phyloP scores from a whole-genome alignment of 768 basidiomycete species.

The Leccinum variicolor region DNA sequence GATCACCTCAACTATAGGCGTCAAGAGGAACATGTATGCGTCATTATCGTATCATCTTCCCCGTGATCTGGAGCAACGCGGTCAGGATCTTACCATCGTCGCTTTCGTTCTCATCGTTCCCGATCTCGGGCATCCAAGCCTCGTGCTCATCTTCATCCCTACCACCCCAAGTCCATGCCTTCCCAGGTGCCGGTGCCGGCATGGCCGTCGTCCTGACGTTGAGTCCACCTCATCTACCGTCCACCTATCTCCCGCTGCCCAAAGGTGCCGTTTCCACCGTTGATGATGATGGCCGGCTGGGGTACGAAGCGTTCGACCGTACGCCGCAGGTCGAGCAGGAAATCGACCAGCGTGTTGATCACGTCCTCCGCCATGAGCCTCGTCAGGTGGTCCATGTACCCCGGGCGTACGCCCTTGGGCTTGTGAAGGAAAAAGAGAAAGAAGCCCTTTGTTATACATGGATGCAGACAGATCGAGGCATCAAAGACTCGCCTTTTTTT shows the following conservation, averaged over 20 bases:
- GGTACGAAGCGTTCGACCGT: constrained; percentile 67
- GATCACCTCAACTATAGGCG: too few species aligned
- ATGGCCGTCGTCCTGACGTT: constrained; percentile 30
- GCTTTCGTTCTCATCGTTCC: too few species aligned
- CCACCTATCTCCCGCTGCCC: constrained; percentile 43
- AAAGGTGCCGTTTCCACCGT: too few species aligned
- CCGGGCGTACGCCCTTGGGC: constrained; percentile 76
- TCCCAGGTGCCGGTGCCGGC: neutral
- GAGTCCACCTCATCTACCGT: constrained; percentile 65
- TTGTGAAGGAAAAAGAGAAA: constrained; percentile 27
- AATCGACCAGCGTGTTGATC: constrained; percentile 82
- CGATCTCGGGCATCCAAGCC: too few species aligned
- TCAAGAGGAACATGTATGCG: too few species aligned
- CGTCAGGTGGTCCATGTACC: constrained; percentile 96
- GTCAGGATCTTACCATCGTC: too few species aligned
- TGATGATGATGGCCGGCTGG: constrained; percentile 53
- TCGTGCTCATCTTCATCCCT: too few species aligned
- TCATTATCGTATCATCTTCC: too few species aligned
- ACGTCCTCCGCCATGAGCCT: constrained; percentile 89
- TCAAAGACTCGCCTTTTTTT: constrained; percentile 58
- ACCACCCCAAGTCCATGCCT: too few species aligned
- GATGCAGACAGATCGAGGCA: neutral
- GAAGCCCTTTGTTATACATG: too few species aligned
- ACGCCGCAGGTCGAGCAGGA: constrained; percentile 72
- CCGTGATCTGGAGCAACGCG: too few species aligned